Evolutionary conservation across 176 grass and related monocot species (phyloP).

Genomic region (Aegilops tauschii): DNA sequence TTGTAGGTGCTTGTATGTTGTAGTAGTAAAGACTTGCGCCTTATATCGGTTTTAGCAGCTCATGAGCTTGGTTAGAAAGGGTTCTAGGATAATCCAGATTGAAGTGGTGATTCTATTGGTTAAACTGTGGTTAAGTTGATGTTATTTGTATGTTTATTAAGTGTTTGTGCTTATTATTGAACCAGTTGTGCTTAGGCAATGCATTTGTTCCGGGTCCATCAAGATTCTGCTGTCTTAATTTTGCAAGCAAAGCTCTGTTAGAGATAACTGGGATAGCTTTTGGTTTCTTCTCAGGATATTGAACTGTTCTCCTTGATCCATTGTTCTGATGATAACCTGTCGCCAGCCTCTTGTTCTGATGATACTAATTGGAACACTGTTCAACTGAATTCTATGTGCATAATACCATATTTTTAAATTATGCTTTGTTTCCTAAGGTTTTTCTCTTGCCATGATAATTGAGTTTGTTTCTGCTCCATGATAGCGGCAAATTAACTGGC

Average conservation of each 20-base stretch:
- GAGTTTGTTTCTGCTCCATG: not conserved
- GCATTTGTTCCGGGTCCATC: not conserved
- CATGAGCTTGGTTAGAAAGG: not conserved
- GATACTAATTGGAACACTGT: not conserved
- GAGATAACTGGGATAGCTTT: not conserved
- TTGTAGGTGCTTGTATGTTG: not conserved
- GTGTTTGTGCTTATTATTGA: not conserved
- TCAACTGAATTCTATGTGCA: not conserved
- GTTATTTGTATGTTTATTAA: not conserved
- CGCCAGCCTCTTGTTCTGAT: not conserved
- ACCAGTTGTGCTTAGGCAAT: not conserved
- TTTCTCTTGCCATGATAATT: not conserved
- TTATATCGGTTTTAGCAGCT: not conserved
- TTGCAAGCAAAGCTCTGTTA: not conserved
- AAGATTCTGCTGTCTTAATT: not conserved
- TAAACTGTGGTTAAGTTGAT: not conserved
- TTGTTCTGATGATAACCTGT: not conserved
- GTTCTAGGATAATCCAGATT: not conserved
- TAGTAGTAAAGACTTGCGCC: too few relatives aligned
- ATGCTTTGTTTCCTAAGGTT: not conserved
- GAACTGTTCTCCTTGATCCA: not conserved
- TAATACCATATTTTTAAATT: not conserved
- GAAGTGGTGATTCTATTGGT: not conserved
- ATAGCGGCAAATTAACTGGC: not conserved
- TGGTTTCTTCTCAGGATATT: not conserved